Conservation (phyloP, 495 filamentous ascomycete genomes). For the Talaromyces trachyspermus region DNA sequence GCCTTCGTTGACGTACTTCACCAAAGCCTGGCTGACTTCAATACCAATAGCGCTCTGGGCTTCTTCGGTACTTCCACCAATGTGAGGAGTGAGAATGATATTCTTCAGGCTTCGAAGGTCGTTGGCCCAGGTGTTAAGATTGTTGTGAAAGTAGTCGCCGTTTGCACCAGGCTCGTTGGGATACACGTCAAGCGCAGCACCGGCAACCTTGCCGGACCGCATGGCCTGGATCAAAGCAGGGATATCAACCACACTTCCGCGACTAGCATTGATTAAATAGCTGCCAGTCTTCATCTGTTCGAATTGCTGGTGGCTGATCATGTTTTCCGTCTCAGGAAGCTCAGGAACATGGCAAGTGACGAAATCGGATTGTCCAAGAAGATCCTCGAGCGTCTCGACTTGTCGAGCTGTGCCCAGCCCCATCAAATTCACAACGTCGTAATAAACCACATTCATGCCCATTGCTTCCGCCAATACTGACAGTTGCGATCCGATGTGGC, state of each 20-base stretch:
- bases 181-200: conserved; percentile 93
- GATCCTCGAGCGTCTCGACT: conserved; percentile 64
- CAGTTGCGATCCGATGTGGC: conserved; percentile 94
- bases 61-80: conserved; percentile 96
- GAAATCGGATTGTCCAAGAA: conserved; percentile 80
- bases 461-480: conserved; percentile 95
- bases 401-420: conserved; percentile 80
- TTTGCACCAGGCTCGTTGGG: conserved; percentile 90
- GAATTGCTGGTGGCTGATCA: conserved; percentile 73
- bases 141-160: conserved; percentile 84
- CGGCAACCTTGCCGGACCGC: conserved; percentile 81
- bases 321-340: conserved; percentile 79
- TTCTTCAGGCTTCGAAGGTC: conserved; percentile 84
- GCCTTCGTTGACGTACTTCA: conserved; percentile 89
- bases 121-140: conserved; percentile 79
- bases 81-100: conserved; percentile 91
- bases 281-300: conserved; percentile 84
- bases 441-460: conserved; percentile 96
- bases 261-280: conserved; percentile 93
- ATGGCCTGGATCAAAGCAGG: conserved; percentile 84
- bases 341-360: conserved; percentile 93
- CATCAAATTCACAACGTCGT: conserved; percentile 90
- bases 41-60: conserved; percentile 94
- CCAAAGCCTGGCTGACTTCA: conserved; percentile 81
- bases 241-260: conserved; percentile 91